Evolutionary conservation across 1,284 basidiomycete genomes (phyloP), one percentile per base, ranked within the genome.

Genomic region (Microstroma glucosiphilum): DNA sequence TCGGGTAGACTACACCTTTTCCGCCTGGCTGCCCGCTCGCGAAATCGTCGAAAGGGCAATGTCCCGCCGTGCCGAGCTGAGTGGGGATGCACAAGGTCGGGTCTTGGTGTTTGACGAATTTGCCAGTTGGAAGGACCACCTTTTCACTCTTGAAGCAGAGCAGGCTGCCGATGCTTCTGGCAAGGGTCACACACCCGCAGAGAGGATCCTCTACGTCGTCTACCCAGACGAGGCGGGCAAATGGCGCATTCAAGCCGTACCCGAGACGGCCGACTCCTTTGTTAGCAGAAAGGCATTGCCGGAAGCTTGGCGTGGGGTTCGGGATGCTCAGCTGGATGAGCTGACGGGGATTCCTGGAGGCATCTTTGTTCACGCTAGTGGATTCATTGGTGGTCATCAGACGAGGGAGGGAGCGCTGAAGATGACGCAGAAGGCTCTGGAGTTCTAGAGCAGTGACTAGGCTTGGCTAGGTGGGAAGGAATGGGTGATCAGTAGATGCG

Each of bases 241-340:
- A 76, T 98, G 94, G 94, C 87, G 96, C 56, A 83, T 98, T 56
- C 94, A 97, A 79, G 92, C 92, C 15, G 90, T 98, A 15, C 89
- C 94, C 15, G 82, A 88, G 58, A 84, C 86, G 1, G 82, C 88
- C 1, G 89, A 91, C 72, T 89, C 88, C 74, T 98, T 98, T 75
- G 86, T 88, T 77, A 92, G 88, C 79, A 85, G 96, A 54, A 96
- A 94, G 79, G 87, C 91, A 0, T 82, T 98, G 43, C 94, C 96
- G 1, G 92, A 96, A 80, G 82, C 81, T 4, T 98, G 96, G 94
- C 84, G 93, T 66, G 94, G 96, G 9, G 81, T 94, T 46, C 84
- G 96, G 53, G 96, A 98, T 78, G 87, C 89, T 9, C 84, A 85
- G 57, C 82, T 98, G 53, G 88, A 86, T 56, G 82, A 87, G 69